phyloP scores from a whole-genome alignment of 331 rosid species.

The Phaseolus coccineus region DNA sequence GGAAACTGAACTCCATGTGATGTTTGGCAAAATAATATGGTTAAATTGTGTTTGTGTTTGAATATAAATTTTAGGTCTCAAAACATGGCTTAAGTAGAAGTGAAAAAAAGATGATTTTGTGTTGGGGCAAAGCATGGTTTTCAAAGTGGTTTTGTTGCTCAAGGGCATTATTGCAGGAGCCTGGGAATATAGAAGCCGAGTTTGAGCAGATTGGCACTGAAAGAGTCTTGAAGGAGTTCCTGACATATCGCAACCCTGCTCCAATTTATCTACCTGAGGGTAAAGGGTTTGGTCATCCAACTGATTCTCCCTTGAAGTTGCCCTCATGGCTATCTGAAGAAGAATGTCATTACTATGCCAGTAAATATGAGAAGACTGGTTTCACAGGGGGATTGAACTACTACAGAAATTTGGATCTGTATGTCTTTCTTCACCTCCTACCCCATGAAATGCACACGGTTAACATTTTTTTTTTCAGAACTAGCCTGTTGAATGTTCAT shows the following conservation, averaged over 20 bases:
- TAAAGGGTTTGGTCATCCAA: constrained; percentile 55
- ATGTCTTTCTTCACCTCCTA: constrained; percentile 36
- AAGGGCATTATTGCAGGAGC: constrained; percentile 54
- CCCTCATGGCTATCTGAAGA: constrained; percentile 78
- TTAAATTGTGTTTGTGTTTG: background rate
- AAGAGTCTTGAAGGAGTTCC: constrained; percentile 64
- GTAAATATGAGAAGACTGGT: constrained; percentile 67
- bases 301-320: constrained; percentile 58
- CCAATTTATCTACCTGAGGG: constrained; percentile 72
- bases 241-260: constrained; percentile 60
- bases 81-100: constrained; percentile 19
- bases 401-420: constrained; percentile 72
- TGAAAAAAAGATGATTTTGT: background rate
- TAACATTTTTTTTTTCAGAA: background rate
- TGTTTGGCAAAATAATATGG: background rate
- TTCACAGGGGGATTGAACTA: constrained; percentile 77
- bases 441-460: background rate
- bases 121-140: background rate
- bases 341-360: constrained; percentile 65
- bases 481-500: too few relatives aligned
- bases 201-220: constrained; percentile 70
- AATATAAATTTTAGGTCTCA: background rate
- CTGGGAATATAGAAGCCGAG: constrained; percentile 75
- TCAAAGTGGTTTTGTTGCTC: constrained; percentile 19
- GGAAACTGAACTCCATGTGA: background rate